Evolutionary conservation across 345 rosid genomes (phyloP).

Genomic region (Populus pruinosa): DNA sequence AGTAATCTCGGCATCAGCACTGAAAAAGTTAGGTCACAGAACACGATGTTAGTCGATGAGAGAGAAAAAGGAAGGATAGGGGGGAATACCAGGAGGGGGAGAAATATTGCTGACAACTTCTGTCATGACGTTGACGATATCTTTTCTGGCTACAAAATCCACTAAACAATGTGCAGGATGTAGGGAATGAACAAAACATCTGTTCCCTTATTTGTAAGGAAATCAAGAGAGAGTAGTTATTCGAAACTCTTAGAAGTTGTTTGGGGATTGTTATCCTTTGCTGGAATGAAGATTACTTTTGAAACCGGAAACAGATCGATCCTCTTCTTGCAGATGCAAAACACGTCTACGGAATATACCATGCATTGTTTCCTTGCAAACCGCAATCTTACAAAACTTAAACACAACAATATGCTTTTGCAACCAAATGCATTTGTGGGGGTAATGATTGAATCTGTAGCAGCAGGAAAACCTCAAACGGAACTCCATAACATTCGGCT

Average conservation of each 20-base stretch:
- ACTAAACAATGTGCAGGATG: not conserved
- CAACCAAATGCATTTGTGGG: not conserved
- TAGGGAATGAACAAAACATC: not conserved
- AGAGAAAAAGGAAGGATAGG: not conserved
- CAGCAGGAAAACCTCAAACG: not conserved
- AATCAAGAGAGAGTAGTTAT: not conserved
- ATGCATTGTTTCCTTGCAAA: not conserved
- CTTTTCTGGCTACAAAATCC: not conserved
- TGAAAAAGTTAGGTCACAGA: not conserved
- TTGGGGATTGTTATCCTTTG: not conserved
- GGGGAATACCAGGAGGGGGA: not conserved
- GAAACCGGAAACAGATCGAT: constrained; percentile 14
- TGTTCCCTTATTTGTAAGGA: not conserved
- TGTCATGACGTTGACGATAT: not conserved
- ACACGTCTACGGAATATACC: not conserved
- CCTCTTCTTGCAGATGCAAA: constrained; percentile 13
- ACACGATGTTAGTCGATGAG: not conserved
- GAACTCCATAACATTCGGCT: not conserved
- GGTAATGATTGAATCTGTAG: not conserved
- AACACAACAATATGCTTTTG: not conserved
- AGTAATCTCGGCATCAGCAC: not conserved
- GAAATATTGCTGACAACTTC: not conserved
- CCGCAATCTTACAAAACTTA: not conserved
- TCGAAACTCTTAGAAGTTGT: constrained; percentile 1
- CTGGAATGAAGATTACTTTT: constrained; percentile 6